Percentiles rank a stretch among this genome's conserved stretches.
Evolutionary conservation across 495 filamentous ascomycete species (phyloP).

Genomic region (Aspergillus heteromorphus): DNA sequence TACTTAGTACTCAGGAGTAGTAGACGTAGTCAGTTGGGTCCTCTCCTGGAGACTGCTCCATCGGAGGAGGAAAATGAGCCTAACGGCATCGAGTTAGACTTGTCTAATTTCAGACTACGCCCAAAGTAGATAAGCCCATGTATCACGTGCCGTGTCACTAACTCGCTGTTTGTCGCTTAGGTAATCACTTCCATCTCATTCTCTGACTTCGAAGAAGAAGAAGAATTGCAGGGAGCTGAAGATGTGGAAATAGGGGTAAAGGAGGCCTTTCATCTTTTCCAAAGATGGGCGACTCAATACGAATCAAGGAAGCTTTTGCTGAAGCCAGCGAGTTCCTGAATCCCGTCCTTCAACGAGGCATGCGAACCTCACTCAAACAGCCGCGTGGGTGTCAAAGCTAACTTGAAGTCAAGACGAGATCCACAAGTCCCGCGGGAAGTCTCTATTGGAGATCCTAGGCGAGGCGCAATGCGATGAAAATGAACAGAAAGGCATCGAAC

Average conservation of each 20-base stretch:
- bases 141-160: not conserved
- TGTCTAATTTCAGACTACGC: not conserved
- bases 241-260: not conserved
- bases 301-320: slow-evolving; percentile 28
- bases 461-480: no score
- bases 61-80: no score
- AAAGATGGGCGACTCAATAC: slow-evolving; percentile 27
- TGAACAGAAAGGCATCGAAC: not conserved
- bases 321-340: slow-evolving; percentile 35
- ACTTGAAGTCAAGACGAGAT: slow-evolving; percentile 35
- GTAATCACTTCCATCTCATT: not conserved
- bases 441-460: slow-evolving; percentile 35
- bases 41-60: no score
- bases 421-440: slow-evolving; percentile 28
- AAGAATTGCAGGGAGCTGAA: not conserved
- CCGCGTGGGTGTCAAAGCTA: slow-evolving; percentile 17
- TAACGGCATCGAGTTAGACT: not conserved
- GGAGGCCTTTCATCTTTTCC: not conserved
- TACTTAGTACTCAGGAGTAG: no score
- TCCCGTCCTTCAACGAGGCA: slow-evolving; percentile 43
- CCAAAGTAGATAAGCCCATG: not conserved
- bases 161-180: not conserved
- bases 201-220: not conserved
- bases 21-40: no score
- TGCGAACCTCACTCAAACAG: slow-evolving; percentile 16